Percentiles rank a stretch among this genome's conserved stretches.
phyloP scores from a whole-genome alignment of 306 rosid species.

The Spatholobus suberectus region DNA sequence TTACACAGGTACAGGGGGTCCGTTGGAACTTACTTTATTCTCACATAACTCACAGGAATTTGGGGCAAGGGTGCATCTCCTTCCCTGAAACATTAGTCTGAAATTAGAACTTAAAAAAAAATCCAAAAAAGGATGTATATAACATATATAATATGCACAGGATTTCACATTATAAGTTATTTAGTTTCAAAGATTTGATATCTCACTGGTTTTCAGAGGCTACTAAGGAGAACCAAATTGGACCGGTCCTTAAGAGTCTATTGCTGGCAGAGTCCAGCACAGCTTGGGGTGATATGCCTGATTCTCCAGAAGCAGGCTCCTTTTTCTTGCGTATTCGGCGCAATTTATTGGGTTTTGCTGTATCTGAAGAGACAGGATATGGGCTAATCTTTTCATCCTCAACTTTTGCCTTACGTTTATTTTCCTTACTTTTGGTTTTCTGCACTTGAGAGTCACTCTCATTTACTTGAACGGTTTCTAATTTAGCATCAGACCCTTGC shows the following conservation, averaged over 20 bases:
- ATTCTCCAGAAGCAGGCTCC: slow-evolving; percentile 69
- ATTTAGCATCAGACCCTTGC: slow-evolving; percentile 64
- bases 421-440: slow-evolving; percentile 69
- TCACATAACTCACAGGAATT: slow-evolving; percentile 68
- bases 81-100: slow-evolving; percentile 65
- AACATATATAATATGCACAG: slow-evolving; percentile 25
- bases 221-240: slow-evolving; percentile 90
- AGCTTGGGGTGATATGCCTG: slow-evolving; percentile 70
- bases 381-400: slow-evolving; percentile 64
- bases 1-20: not conserved
- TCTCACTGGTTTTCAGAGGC: slow-evolving; percentile 96
- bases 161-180: not conserved
- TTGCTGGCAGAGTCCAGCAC: slow-evolving; percentile 63
- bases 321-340: slow-evolving; percentile 77
- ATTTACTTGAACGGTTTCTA: slow-evolving; percentile 51
- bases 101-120: slow-evolving; percentile 35
- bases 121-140: not conserved
- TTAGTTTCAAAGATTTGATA: slow-evolving; percentile 35
- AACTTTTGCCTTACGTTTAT: slow-evolving; percentile 64
- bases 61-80: slow-evolving; percentile 77
- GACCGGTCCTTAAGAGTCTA: slow-evolving; percentile 58
- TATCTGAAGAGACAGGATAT: slow-evolving; percentile 53
- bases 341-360: slow-evolving; percentile 63
- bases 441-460: slow-evolving; percentile 56
- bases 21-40: slow-evolving; percentile 75